phyloP scores from a whole-genome alignment of 345 rosid species.

The Eutrema yunnanense region DNA sequence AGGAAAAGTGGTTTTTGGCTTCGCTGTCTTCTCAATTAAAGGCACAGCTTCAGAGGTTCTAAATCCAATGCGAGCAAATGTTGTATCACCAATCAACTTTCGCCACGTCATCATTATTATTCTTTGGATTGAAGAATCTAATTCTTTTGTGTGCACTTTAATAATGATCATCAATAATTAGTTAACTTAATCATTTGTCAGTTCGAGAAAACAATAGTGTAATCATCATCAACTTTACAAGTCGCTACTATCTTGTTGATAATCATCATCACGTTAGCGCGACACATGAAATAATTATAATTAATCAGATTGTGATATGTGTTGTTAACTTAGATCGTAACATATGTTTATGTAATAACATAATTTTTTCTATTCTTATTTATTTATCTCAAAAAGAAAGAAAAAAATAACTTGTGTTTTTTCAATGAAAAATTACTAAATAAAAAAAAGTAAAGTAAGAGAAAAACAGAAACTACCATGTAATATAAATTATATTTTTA shows the following conservation, averaged over 20 bases:
- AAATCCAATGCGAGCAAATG: slow-evolving; percentile 15
- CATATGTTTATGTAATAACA: too few relatives aligned
- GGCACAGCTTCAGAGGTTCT: slow-evolving; percentile 7
- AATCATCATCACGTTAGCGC: too few relatives aligned
- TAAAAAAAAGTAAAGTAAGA: too few relatives aligned
- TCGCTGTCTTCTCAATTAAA: slow-evolving; percentile 28
- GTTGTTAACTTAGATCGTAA: too few relatives aligned
- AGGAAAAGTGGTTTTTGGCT: slow-evolving; percentile 19
- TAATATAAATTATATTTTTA: too few relatives aligned
- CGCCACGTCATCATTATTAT: slow-evolving; percentile 16
- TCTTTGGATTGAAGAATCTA: slow-evolving; percentile 13
- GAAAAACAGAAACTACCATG: too few relatives aligned
- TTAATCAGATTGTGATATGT: too few relatives aligned
- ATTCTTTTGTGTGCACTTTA: neutral
- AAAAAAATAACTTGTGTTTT: too few relatives aligned
- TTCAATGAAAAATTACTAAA: too few relatives aligned
- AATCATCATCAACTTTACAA: slow-evolving; percentile 22
- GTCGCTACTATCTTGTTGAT: neutral
- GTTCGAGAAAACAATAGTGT: neutral
- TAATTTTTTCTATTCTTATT: too few relatives aligned
- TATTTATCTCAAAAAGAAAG: too few relatives aligned
- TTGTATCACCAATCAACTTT: neutral
- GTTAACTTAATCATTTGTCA: slow-evolving; percentile 1
- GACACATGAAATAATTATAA: too few relatives aligned
- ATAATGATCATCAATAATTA: neutral